phyloP scores from a whole-genome alignment of 164 flowering plant species.

The Aristolochia californica region DNA sequence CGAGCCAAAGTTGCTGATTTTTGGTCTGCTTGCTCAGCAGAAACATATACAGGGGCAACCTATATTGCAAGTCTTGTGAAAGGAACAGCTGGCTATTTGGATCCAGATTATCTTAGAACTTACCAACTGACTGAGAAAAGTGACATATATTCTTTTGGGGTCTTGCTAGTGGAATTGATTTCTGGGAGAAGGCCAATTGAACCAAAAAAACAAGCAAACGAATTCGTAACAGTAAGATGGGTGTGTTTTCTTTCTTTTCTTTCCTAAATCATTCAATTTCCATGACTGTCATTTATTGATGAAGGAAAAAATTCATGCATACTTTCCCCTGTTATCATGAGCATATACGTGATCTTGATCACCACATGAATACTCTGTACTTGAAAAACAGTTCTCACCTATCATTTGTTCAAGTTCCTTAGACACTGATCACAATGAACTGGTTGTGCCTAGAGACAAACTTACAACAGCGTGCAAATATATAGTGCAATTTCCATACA shows the following conservation, averaged over 20 bases:
- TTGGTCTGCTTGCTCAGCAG: slow-evolving; percentile 79
- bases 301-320: no score
- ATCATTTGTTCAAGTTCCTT: no score
- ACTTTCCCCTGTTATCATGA: no score
- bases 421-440: no score
- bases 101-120: slow-evolving; percentile 83
- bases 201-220: slow-evolving; percentile 49
- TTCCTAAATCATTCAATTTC: not conserved
- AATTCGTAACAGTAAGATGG: slow-evolving; percentile 80
- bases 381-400: no score
- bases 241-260: slow-evolving; percentile 20
- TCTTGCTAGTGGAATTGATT: slow-evolving; percentile 70
- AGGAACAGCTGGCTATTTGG: slow-evolving; percentile 97
- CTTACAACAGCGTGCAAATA: no score
- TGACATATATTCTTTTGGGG: slow-evolving; percentile 93
- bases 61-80: slow-evolving; percentile 93
- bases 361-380: no score
- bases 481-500: no score
- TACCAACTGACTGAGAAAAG: slow-evolving; percentile 93
- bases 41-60: slow-evolving; percentile 58
- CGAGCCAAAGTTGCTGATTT: slow-evolving; percentile 95
- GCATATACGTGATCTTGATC: no score
- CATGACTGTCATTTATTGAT: not conserved
- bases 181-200: slow-evolving; percentile 91
- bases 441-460: no score